phyloP scores from a whole-genome alignment of 257 asterid species.

The Primulina eburnea region DNA sequence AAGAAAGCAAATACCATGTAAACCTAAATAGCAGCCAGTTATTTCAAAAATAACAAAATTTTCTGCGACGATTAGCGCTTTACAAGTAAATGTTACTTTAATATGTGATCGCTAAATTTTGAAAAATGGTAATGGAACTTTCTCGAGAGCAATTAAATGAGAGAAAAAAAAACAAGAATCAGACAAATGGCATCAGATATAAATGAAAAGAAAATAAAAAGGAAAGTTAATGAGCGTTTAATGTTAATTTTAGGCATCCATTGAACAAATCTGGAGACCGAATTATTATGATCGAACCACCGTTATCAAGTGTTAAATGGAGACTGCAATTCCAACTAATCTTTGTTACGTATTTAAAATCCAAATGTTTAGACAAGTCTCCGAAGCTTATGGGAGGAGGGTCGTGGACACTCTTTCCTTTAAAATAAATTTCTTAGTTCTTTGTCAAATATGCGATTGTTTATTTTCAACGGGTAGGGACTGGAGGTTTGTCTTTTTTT shows the following conservation, averaged over 20 bases:
- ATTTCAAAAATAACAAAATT: not conserved
- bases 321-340: not conserved
- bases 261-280: not conserved
- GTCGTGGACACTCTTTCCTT: not conserved
- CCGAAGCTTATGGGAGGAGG: not conserved
- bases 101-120: too few species aligned
- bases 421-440: conserved; percentile 2
- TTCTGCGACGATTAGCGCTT: not conserved
- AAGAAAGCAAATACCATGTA: conserved; percentile 3
- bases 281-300: not conserved
- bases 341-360: not conserved
- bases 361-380: not conserved
- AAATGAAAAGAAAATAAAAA: not conserved
- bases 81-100: not conserved
- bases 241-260: conserved; percentile 2
- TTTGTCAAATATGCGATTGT: not conserved
- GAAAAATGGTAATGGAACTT: not conserved
- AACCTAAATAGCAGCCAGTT: not conserved
- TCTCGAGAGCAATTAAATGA: not conserved
- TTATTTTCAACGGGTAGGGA: not conserved
- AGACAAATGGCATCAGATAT: not conserved
- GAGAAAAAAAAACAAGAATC: not conserved
- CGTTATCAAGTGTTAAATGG: not conserved
- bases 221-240: not conserved
- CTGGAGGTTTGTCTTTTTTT: not conserved